Evolutionary conservation across 176 grass and related monocot genomes (phyloP).

Genomic region (Musa troglodytarum): DNA sequence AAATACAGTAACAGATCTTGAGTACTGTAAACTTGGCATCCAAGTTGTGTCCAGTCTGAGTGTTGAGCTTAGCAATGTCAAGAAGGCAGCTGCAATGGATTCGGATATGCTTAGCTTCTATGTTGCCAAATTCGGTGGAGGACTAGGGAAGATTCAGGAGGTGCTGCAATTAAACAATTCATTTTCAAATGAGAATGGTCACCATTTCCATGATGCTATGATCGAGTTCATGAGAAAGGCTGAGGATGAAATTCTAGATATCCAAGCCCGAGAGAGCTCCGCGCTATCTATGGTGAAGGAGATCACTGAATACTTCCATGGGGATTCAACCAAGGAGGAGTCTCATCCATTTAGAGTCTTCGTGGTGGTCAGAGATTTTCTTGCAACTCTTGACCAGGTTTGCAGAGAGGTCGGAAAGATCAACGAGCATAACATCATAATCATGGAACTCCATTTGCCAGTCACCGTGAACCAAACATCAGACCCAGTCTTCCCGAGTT

Average conservation of each 20-base stretch:
- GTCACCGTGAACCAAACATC: neutral
- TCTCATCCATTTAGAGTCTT: conserved; percentile 18
- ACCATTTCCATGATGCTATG: conserved; percentile 1
- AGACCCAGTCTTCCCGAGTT: neutral
- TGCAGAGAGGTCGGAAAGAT: conserved; percentile 12
- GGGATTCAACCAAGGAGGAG: conserved; percentile 11
- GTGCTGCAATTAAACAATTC: conserved; percentile 7
- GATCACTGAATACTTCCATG: conserved; percentile 7
- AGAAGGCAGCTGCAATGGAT: conserved; percentile 11
- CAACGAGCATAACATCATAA: neutral
- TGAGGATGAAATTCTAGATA: conserved; percentile 4
- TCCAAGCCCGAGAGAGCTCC: conserved; percentile 10
- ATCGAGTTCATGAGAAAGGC: conserved; percentile 3
- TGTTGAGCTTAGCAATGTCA: conserved; percentile 15
- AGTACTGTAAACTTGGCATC: conserved; percentile 1
- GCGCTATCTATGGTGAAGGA: conserved; percentile 4
- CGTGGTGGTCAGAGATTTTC: conserved; percentile 8
- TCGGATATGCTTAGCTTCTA: conserved; percentile 1
- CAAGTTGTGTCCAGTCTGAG: conserved; percentile 4
- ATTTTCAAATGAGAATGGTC: neutral
- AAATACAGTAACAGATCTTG: neutral
- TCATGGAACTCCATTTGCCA: neutral
- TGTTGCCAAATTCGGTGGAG: neutral
- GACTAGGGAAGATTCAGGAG: conserved; percentile 11
- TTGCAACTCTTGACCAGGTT: conserved; percentile 3